Percentiles rank a stretch among this genome's conserved stretches.
phyloP scores from a whole-genome alignment of 306 rosid genomes.

The Acacia melanoxylon region DNA sequence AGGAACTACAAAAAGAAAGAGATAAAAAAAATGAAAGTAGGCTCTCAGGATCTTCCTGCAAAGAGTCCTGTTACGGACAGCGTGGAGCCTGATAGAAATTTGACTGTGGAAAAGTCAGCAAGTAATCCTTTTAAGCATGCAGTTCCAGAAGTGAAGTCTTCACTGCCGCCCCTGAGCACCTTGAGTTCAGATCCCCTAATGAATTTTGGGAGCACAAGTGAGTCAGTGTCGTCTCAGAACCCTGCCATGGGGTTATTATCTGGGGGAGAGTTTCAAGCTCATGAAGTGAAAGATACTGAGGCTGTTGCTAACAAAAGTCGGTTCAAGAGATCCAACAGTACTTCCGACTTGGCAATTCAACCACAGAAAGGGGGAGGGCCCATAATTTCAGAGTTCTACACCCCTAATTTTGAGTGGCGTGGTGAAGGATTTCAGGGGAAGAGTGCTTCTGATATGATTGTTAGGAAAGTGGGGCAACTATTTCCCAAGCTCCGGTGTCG shows the following conservation, averaged over 20 bases:
- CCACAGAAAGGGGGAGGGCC: conserved; percentile 43
- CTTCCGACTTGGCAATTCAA: conserved; percentile 59
- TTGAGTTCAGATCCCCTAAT: conserved; percentile 45
- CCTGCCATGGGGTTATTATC: conserved; percentile 34
- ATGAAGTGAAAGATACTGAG: conserved; percentile 41
- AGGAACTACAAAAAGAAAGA: conserved; percentile 73
- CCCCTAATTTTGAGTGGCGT: conserved; percentile 47
- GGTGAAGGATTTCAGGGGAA: conserved; percentile 49
- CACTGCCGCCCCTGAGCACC: conserved; percentile 18
- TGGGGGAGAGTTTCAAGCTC: conserved; percentile 39
- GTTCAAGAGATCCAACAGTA: conserved; percentile 73
- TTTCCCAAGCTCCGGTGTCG: conserved; percentile 84
- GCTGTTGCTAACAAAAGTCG: conserved; percentile 34
- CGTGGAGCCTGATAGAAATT: conserved; percentile 33
- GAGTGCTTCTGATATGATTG: conserved; percentile 51
- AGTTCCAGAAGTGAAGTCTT: conserved; percentile 38
- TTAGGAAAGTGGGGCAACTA: conserved; percentile 55
- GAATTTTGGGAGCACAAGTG: conserved; percentile 41
- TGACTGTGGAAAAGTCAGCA: conserved; percentile 37
- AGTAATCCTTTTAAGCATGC: conserved; percentile 33
- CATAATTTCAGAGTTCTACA: conserved; percentile 59
- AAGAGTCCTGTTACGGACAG: conserved; percentile 43
- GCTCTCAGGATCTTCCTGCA: conserved; percentile 37
- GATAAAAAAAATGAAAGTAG: conserved; percentile 42
- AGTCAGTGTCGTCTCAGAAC: conserved; percentile 39